Conservation (phyloP, 768 basidiomycete genomes). For the Fibroporia radiculosa region DNA sequence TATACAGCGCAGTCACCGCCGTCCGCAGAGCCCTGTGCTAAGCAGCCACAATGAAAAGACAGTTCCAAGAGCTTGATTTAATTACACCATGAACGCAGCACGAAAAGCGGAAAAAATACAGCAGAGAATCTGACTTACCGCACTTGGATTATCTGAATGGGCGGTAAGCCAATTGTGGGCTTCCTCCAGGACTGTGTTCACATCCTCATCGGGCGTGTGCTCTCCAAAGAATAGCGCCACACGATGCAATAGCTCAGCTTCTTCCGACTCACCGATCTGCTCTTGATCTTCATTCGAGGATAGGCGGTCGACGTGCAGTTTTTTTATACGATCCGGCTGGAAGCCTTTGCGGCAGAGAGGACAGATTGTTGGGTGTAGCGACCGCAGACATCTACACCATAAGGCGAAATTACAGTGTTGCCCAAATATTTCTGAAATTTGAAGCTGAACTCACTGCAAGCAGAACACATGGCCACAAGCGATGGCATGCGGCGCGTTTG, state of each 20-base stretch:
- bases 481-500: slow-evolving; percentile 58
- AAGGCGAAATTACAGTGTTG: too few relatives aligned
- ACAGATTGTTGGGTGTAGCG: slow-evolving; percentile 44
- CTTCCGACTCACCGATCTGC: slow-evolving; percentile 7
- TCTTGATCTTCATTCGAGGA: slow-evolving; percentile 4
- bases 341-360: slow-evolving; percentile 63
- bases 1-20: slow-evolving; percentile 29
- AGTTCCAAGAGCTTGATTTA: slow-evolving; percentile 1
- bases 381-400: slow-evolving; percentile 42
- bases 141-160: slow-evolving; percentile 33
- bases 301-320: slow-evolving; percentile 50
- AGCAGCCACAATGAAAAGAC: neutral
- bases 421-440: too few relatives aligned
- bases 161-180: slow-evolving; percentile 43
- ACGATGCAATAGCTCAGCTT: slow-evolving; percentile 24
- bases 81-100: slow-evolving; percentile 16
- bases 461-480: slow-evolving; percentile 78
- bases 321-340: slow-evolving; percentile 49
- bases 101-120: slow-evolving; percentile 12
- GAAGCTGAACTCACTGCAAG: slow-evolving; percentile 44
- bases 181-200: slow-evolving; percentile 35
- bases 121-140: slow-evolving; percentile 19
- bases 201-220: slow-evolving; percentile 24
- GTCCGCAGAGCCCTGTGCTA: slow-evolving; percentile 27
- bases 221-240: slow-evolving; percentile 28